Conservation (phyloP, 2,329 filamentous ascomycete species). For the Cercospora beticola region DNA sequence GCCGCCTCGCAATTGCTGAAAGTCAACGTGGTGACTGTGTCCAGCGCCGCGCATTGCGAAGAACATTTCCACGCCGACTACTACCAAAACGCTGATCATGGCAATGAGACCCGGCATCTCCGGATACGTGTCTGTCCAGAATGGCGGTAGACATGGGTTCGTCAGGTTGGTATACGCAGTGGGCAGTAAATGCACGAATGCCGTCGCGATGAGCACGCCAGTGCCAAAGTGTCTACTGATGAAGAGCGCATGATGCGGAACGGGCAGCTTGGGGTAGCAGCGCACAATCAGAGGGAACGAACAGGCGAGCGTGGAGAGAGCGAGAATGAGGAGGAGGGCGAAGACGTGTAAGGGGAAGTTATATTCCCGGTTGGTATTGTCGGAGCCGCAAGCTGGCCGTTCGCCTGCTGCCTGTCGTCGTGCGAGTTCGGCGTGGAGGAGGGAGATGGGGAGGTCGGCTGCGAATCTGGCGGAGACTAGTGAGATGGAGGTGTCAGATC, state of each 20-base stretch:
- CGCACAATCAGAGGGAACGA: constrained; percentile 62
- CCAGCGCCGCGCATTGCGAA: constrained; percentile 69
- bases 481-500: constrained; percentile 16
- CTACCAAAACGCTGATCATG: constrained; percentile 77
- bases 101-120: constrained; percentile 79
- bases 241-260: constrained; percentile 60
- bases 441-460: constrained; percentile 42
- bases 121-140: constrained; percentile 76
- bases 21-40: constrained; percentile 54
- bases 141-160: constrained; percentile 67
- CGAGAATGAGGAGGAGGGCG: constrained; percentile 58
- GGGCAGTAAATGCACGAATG: constrained; percentile 61
- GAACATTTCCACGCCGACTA: constrained; percentile 85
- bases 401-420: constrained; percentile 48
- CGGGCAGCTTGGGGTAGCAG: constrained; percentile 59
- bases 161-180: constrained; percentile 62
- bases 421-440: constrained; percentile 52
- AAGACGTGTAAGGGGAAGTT: constrained; percentile 58
- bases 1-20: constrained; percentile 32
- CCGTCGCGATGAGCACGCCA: constrained; percentile 57
- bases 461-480: constrained; percentile 34
- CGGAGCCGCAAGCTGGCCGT: constrained; percentile 56
- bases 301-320: constrained; percentile 58
- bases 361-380: constrained; percentile 48
- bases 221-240: constrained; percentile 60